A percentile compares a stretch with the other conserved stretches of the same genome.
Conservation (phyloP, 805 yeast genomes). For the Starmerella roubikii region DNA sequence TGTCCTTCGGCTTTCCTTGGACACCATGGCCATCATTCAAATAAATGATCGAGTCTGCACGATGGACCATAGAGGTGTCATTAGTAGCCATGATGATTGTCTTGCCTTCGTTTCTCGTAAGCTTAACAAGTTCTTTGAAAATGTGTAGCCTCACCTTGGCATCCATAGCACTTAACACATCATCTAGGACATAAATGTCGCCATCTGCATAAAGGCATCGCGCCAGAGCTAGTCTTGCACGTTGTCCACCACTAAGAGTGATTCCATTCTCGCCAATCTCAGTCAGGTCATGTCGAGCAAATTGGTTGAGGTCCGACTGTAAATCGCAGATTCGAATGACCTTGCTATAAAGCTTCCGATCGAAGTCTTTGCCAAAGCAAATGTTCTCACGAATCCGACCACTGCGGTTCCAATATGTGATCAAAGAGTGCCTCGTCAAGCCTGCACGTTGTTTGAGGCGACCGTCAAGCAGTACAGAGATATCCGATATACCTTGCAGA, state of each 20-base stretch:
- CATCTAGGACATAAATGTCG: conserved; percentile 59
- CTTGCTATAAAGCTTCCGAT: conserved; percentile 3
- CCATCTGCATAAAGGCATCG: conserved; percentile 57
- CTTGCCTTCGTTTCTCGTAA: conserved; percentile 39
- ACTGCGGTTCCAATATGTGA: conserved; percentile 8
- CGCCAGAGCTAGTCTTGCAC: conserved; percentile 70
- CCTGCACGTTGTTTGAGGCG: conserved; percentile 37
- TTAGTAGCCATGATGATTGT: conserved; percentile 75
- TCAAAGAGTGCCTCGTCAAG: conserved; percentile 20
- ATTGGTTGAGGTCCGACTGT: conserved; percentile 9
- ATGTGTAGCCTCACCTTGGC: conserved; percentile 73
- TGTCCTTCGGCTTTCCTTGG: too few relatives aligned
- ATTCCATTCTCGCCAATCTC: conserved; percentile 85
- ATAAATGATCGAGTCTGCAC: conserved; percentile 57
- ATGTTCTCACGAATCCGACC: conserved; percentile 9
- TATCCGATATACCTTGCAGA: conserved; percentile 56
- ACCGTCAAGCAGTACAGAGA: conserved; percentile 47
- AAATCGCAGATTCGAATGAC: conserved; percentile 9
- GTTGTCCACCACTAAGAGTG: conserved; percentile 79
- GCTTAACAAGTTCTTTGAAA: conserved; percentile 44
- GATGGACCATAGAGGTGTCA: conserved; percentile 53
- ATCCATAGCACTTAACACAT: conserved; percentile 79
- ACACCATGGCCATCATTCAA: conserved; percentile 33
- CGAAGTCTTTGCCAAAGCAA: conserved; percentile 19
- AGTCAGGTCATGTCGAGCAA: conserved; percentile 12